phyloP scores from a whole-genome alignment of 177 flowering plant species.

The Telopea speciosissima region DNA sequence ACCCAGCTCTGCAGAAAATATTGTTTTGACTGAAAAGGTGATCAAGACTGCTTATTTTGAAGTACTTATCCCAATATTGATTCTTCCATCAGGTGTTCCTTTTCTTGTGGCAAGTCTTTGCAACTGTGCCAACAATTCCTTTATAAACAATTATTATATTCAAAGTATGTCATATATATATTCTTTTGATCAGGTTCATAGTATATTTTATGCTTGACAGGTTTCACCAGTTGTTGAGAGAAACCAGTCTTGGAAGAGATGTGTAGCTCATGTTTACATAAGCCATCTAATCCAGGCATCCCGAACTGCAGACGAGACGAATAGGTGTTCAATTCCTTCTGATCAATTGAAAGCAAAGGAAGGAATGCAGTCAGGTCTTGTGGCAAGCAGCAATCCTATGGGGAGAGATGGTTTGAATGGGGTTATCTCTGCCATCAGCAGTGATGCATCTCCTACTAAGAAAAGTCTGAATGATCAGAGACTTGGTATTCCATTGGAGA shows the following conservation, averaged over 20 bases:
- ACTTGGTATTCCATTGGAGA: conserved; percentile 19
- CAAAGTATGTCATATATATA: too few species aligned
- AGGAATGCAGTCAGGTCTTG: conserved; percentile 21
- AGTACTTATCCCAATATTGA: neutral
- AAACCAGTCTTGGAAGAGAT: conserved; percentile 40
- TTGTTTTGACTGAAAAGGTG: conserved; percentile 35
- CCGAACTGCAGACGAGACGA: conserved; percentile 27
- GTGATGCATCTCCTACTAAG: conserved; percentile 9
- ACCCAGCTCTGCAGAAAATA: conserved; percentile 13
- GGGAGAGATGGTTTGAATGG: conserved; percentile 15
- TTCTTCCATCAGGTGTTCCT: neutral
- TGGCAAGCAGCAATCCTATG: conserved; percentile 5
- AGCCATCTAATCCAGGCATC: conserved; percentile 38
- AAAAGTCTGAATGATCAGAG: conserved; percentile 23
- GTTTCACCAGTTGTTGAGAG: conserved; percentile 16
- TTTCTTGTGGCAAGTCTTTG: neutral
- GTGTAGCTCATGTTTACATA: conserved; percentile 54
- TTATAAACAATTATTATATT: too few species aligned
- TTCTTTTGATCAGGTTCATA: conserved; percentile 1
- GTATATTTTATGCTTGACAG: conserved; percentile 22
- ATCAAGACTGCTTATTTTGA: neutral
- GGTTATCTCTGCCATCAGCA: conserved; percentile 11
- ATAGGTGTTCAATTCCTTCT: conserved; percentile 8
- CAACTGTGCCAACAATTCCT: neutral
- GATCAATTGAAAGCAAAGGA: conserved; percentile 19